Base-by-base conservation (phyloP, 345 rosid species). In the Raphanus raphanistrum region DNA sequence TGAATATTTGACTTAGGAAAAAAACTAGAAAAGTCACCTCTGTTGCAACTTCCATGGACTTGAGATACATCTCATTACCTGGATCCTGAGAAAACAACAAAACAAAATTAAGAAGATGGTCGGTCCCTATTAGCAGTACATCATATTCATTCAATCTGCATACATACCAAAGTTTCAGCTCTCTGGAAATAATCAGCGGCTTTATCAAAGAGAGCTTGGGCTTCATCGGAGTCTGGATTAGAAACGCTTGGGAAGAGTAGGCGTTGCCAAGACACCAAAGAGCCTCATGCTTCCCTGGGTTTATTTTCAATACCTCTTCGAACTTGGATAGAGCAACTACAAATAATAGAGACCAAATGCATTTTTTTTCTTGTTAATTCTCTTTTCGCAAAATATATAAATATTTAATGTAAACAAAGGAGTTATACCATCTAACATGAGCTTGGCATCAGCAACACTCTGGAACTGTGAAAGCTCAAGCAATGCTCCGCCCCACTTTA, bases 231-330 rank as follows among this genome's bases (percentile, higher is more conserved):
- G 33, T 91, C 95, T 0, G 83, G 82, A 68, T 77, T 86, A 64
- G 81, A 83, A 95, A 95, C 1, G 91, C 99, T 64, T 68, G 81
- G 35, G 98, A 91, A 43, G 97, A 88, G 73, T 88, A 84, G 21
- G 98, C 99, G 80, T 92, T 95, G 48, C 98, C 99, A 62, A 91
- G 38, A 81, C 88, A 92, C 99, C 99, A 95, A 10, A 89, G 72
- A 27, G 98, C 81, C 58, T 92, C 92, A 71, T 87, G 97, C 74
- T 77, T 89, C 68, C 77, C 84, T 17, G 98, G 93, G 65, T 76
- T 76, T 75, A 90, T 10, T 64, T 63, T 29, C 86, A 95, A 82
- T 17, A 92, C 94, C 84, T 91, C 98, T 80, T 95, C 97, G 74
- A 95, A 82, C 89, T 91, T 92, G 6, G 94, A 75, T 73, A 89